Evolutionary conservation across 495 filamentous ascomycete species (phyloP), one percentile per base, ranked within the genome.

Genomic region (Neurospora intermedia): DNA sequence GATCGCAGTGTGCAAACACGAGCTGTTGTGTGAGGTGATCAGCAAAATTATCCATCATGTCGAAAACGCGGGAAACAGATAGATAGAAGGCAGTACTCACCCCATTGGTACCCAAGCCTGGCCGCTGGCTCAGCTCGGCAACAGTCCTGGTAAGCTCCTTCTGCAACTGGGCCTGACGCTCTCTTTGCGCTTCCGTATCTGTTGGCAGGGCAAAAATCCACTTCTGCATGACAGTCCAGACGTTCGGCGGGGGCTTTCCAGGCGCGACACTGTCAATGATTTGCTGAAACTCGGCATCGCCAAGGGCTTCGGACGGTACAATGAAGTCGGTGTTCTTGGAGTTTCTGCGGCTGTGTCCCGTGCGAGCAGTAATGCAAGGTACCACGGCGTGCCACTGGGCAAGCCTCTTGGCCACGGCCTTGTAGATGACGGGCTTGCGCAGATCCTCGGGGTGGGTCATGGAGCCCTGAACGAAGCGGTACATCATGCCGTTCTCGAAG

Each of bases 401-500:
- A 27, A 99, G 85, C 69, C 92, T 84, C 46, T 86, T 88, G 5
- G 96, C 96, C 70, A 98, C 91, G 62, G 91, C 94, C 40, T 88
- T 90, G 89, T 91, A 98, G 76, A 97, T 87, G 6, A 81, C 77
- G 31, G 91, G 84, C 72, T 86, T 85, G 70, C 91, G 87, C 77
- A 99, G 82, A 80, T 98, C 94, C 74, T 88, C 86, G 45, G 96
- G 91, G 40, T 89, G 87, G 75, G 93, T 94, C 71, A 92, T 90
- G 62, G 86, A 87, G 46, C 96, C 96, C 46, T 86, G 89, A 41
- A 98, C 92, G 81, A 93, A 99, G 72, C 91, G 88, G 83, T 99
- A 99, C 73, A 98, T 87, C 78, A 99, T 91, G 73, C 96, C 96
- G 80, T 99, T 99, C 72, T 94, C 87, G 86, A 99, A 99, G 73